Percentiles rank a stretch among this genome's conserved stretches.
These are phyloP conservation scores for Fistulifera solaris DNA, from an alignment of 108 stramenopile genomes.

Conservation along the genomic window DNA sequence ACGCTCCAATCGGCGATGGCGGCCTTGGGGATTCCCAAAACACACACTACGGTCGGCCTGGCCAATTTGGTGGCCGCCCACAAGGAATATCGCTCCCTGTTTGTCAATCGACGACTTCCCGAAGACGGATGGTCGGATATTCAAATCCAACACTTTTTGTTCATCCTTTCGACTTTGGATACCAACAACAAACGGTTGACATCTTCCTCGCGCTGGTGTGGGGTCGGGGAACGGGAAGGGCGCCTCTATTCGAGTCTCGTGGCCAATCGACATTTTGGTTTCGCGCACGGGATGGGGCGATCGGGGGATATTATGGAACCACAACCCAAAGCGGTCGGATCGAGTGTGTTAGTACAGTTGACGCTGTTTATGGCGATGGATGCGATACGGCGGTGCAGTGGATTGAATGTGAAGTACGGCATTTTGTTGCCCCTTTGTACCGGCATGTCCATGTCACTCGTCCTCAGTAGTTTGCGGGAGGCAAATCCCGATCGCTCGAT, in stretches of 20 bases:
- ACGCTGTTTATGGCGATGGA: slow-evolving; percentile 72
- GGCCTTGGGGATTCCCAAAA: slow-evolving; percentile 53
- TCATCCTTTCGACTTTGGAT: slow-evolving; percentile 71
- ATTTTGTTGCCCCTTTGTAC: slow-evolving; percentile 90
- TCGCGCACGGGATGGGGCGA: slow-evolving; percentile 96
- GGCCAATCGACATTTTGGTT: slow-evolving; percentile 75
- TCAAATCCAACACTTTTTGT: slow-evolving; percentile 69
- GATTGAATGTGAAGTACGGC: slow-evolving; percentile 57
- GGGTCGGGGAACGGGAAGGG: slow-evolving; percentile 99
- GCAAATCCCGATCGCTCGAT: slow-evolving; percentile 24
- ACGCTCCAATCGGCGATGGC: slow-evolving; percentile 13
- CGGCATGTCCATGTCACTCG: slow-evolving; percentile 85
- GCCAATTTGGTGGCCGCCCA: slow-evolving; percentile 57
- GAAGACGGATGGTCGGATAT: slow-evolving; percentile 76
- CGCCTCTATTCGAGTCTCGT: slow-evolving; percentile 90
- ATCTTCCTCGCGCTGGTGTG: slow-evolving; percentile 56
- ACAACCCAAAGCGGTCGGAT: slow-evolving; percentile 99
- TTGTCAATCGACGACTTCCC: slow-evolving; percentile 63
- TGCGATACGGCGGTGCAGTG: slow-evolving; percentile 81
- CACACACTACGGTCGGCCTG: slow-evolving; percentile 70
- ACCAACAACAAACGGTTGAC: slow-evolving; percentile 70
- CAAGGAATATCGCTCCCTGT: slow-evolving; percentile 58
- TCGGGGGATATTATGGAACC: slow-evolving; percentile 95
- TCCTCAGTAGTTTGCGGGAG: slow-evolving; percentile 57
- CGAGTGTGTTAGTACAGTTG: slow-evolving; percentile 81